Conservation (phyloP, 495 filamentous ascomycete species). For the Annulohypoxylon nitens region DNA sequence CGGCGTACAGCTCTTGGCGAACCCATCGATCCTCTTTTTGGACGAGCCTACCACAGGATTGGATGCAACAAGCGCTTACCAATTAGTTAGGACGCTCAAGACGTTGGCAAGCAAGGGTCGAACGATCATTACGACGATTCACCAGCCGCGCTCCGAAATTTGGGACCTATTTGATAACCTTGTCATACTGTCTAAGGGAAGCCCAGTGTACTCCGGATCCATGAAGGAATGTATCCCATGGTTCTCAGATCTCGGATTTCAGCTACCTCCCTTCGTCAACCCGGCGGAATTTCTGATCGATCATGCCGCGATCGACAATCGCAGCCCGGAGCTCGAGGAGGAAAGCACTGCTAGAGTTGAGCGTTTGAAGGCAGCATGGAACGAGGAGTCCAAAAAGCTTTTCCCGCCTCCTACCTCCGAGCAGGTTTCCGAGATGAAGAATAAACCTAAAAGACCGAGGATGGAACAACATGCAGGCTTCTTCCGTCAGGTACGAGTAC, state of each 20-base stretch:
- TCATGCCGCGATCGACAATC: conserved; percentile 76
- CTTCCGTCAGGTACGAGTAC: conserved; percentile 69
- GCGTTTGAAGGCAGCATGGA: conserved; percentile 68
- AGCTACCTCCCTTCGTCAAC: conserved; percentile 75
- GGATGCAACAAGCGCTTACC: conserved; percentile 81
- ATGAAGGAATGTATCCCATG: conserved; percentile 66
- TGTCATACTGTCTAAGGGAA: conserved; percentile 72
- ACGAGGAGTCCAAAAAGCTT: conserved; percentile 48
- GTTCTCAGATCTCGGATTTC: conserved; percentile 68
- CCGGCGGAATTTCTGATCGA: conserved; percentile 82
- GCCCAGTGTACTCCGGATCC: conserved; percentile 73
- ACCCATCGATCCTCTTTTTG: conserved; percentile 79
- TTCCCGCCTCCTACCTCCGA: conserved; percentile 29
- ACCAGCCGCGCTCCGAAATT: conserved; percentile 80
- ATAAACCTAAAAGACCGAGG: conserved; percentile 26
- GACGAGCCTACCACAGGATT: conserved; percentile 83
- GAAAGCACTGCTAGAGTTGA: conserved; percentile 68
- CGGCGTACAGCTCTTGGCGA: conserved; percentile 79
- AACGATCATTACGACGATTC: conserved; percentile 78
- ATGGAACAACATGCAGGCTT: conserved; percentile 58
- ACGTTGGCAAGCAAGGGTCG: conserved; percentile 72
- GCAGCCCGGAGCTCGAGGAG: conserved; percentile 70
- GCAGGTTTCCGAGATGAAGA: conserved; percentile 12
- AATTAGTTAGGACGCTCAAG: conserved; percentile 77
- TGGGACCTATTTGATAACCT: conserved; percentile 80